A percentile compares a stretch with the other conserved stretches of the same genome.
Evolutionary conservation across 371 early-diverging fungal species (phyloP).

Genomic region (Lichtheimia corymbifera): DNA sequence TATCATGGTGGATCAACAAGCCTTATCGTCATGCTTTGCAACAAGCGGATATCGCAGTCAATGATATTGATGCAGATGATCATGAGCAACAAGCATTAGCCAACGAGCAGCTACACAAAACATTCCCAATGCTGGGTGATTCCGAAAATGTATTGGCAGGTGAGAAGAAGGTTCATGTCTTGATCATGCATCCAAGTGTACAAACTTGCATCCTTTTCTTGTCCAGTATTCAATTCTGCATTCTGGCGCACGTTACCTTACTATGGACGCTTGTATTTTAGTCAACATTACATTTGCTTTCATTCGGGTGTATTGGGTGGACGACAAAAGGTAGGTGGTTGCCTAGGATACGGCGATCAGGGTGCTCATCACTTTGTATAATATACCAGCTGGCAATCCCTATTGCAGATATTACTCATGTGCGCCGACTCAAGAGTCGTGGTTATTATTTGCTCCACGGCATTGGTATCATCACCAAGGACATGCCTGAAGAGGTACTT

Average conservation of each 20-base stretch:
- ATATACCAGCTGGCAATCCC: constrained; percentile 30
- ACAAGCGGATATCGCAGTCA: neutral
- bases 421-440: constrained; percentile 28
- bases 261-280: constrained; percentile 66
- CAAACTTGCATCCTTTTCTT: neutral
- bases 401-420: constrained; percentile 32
- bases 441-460: constrained; percentile 37
- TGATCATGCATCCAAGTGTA: neutral
- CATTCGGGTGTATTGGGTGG: constrained; percentile 60
- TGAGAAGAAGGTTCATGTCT: constrained; percentile 15
- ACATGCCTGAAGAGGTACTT: constrained; percentile 38
- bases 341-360: no score
- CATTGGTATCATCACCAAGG: constrained; percentile 28
- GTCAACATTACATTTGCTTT: constrained; percentile 65
- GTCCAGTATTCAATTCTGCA: constrained; percentile 34
- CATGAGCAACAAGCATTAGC: constrained; percentile 16
- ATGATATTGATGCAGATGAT: constrained; percentile 9
- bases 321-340: constrained; percentile 46
- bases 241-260: constrained; percentile 51
- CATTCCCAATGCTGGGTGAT: constrained; percentile 59
- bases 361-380: neutral
- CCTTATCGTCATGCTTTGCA: constrained; percentile 1
- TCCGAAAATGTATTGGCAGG: constrained; percentile 53
- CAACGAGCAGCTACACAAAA: constrained; percentile 42
- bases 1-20: constrained; percentile 8